A percentile compares a stretch with the other conserved stretches of the same genome.
phyloP scores from a whole-genome alignment of 1,284 basidiomycete species.

The Malassezia slooffiae region DNA sequence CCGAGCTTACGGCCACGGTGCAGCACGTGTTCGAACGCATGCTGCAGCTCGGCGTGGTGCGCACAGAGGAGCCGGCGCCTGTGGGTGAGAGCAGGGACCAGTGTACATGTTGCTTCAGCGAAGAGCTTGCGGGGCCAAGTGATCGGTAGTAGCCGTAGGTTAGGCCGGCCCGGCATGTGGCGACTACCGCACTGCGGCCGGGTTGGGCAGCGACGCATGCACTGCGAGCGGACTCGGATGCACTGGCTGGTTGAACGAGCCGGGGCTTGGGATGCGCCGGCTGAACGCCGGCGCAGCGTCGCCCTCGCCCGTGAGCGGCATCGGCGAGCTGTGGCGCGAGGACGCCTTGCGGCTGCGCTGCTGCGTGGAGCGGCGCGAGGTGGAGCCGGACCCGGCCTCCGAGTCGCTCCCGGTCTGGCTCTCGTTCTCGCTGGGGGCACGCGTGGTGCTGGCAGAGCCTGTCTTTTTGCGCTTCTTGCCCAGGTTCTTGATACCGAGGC shows the following conservation, averaged over 20 bases:
- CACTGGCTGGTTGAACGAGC: too few species aligned
- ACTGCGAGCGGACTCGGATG: constrained; percentile 9
- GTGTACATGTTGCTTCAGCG: constrained; percentile 29
- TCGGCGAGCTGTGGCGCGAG: constrained; percentile 8
- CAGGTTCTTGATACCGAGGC: constrained; percentile 34
- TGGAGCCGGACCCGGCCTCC: not conserved
- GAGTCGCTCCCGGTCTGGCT: constrained; percentile 2
- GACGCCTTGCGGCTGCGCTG: constrained; percentile 1
- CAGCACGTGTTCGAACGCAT: constrained; percentile 59
- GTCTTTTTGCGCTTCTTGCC: constrained; percentile 36
- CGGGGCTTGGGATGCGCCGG: too few species aligned
- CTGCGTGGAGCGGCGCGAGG: not conserved
- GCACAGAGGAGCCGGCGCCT: constrained; percentile 11
- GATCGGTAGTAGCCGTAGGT: too few species aligned
- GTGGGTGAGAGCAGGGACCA: constrained; percentile 23
- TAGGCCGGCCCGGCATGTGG: too few species aligned
- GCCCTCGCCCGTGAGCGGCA: not conserved
- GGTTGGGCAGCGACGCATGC: too few species aligned
- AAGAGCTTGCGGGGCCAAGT: too few species aligned
- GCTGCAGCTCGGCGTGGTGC: constrained; percentile 30
- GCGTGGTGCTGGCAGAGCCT: constrained; percentile 21
- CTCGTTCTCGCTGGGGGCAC: constrained; percentile 1
- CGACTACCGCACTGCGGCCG: too few species aligned
- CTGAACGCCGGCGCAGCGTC: not conserved
- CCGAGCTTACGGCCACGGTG: constrained; percentile 66